Conservation (phyloP, 768 basidiomycete genomes). For the Mycena maculata region DNA sequence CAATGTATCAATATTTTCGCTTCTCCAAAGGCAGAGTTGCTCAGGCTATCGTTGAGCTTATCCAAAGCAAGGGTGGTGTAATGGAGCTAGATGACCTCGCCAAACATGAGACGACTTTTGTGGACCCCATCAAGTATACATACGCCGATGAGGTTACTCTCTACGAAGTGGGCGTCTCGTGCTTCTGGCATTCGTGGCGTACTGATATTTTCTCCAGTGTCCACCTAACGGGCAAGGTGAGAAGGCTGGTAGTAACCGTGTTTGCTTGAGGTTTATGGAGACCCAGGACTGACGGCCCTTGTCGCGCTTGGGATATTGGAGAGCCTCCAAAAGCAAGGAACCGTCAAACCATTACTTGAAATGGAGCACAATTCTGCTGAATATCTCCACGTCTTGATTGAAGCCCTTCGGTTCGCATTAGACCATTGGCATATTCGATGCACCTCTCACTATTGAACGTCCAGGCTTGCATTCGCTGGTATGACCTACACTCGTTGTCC, state of each 20-base stretch:
- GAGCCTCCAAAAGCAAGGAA: slow-evolving; percentile 79
- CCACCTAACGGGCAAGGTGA: slow-evolving; percentile 96
- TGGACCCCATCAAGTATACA: slow-evolving; percentile 93
- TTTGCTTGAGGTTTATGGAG: neutral
- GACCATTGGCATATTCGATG: neutral
- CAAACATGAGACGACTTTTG: slow-evolving; percentile 79
- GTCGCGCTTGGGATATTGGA: slow-evolving; percentile 95
- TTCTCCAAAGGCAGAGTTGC: slow-evolving; percentile 93
- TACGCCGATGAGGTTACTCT: slow-evolving; percentile 88
- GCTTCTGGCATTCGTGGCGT: neutral
- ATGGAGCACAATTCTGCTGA: slow-evolving; percentile 92
- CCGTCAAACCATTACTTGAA: slow-evolving; percentile 74
- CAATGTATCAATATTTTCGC: too few relatives aligned
- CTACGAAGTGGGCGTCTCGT: slow-evolving; percentile 75
- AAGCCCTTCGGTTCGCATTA: slow-evolving; percentile 76
- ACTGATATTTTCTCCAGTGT: slow-evolving; percentile 64
- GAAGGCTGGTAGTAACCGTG: neutral
- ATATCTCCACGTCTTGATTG: slow-evolving; percentile 89
- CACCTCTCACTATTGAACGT: neutral
- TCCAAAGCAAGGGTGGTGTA: slow-evolving; percentile 88
- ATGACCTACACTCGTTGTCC: slow-evolving; percentile 27
- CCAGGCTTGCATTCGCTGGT: slow-evolving; percentile 81
- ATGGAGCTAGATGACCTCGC: slow-evolving; percentile 96
- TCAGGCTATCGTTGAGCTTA: slow-evolving; percentile 87
- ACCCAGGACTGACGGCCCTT: slow-evolving; percentile 85